phyloP scores from a whole-genome alignment of 169 alveolate genomes.

The Cyclospora cayetanensis region DNA sequence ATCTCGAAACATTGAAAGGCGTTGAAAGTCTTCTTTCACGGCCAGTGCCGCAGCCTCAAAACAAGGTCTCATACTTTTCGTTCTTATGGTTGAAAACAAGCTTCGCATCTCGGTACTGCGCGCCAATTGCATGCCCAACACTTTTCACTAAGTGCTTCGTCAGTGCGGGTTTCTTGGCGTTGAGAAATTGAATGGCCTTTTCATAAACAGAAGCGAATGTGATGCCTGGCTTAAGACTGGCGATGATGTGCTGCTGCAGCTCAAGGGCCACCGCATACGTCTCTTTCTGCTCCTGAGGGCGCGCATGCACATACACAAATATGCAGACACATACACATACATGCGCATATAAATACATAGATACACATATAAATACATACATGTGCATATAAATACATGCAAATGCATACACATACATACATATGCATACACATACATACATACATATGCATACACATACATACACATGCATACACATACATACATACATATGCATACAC shows the following conservation, averaged over 20 bases:
- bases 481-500: neutral
- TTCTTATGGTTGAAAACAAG: slow-evolving; percentile 72
- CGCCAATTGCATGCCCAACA: slow-evolving; percentile 89
- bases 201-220: slow-evolving; percentile 67
- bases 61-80: slow-evolving; percentile 10
- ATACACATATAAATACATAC: too few relatives aligned
- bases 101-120: slow-evolving; percentile 85
- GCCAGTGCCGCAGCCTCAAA: neutral
- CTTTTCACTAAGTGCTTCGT: slow-evolving; percentile 80
- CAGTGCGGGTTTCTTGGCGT: slow-evolving; percentile 69
- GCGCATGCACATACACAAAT: neutral
- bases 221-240: slow-evolving; percentile 66
- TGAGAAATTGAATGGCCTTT: slow-evolving; percentile 55
- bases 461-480: neutral
- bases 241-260: slow-evolving; percentile 66
- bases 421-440: neutral
- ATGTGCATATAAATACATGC: too few relatives aligned
- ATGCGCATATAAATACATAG: neutral
- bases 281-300: slow-evolving; percentile 71
- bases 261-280: slow-evolving; percentile 68
- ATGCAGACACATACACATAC: neutral
- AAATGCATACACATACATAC: too few relatives aligned
- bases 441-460: neutral
- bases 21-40: too few relatives aligned
- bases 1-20: too few relatives aligned